Evolutionary conservation across 345 rosid genomes (phyloP).

Genomic region (Linum trigynum): DNA sequence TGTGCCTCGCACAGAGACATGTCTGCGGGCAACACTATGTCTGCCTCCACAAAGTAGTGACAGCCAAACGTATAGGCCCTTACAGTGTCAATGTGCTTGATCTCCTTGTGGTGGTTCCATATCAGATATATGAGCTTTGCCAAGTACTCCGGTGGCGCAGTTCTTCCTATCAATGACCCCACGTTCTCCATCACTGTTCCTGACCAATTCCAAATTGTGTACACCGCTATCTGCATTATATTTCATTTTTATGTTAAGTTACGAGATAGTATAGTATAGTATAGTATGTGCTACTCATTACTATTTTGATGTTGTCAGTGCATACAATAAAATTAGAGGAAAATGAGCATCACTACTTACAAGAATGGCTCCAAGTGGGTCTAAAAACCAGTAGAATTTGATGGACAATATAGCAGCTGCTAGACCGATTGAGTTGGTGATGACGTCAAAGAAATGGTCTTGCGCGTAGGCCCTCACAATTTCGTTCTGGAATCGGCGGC

Average conservation of each 20-base stretch:
- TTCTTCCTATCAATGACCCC: conserved; percentile 34
- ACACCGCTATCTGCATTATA: conserved; percentile 37
- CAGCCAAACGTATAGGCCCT: conserved; percentile 38
- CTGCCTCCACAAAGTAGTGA: conserved; percentile 40
- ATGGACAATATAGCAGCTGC: conserved; percentile 39
- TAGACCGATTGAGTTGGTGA: conserved; percentile 42
- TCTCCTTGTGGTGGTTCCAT: conserved; percentile 43
- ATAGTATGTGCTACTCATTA: neutral
- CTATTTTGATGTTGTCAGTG: too few species aligned
- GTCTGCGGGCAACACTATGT: conserved; percentile 33
- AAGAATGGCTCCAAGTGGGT: conserved; percentile 42
- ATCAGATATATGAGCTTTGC: conserved; percentile 41
- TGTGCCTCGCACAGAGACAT: conserved; percentile 35
- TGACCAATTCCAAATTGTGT: conserved; percentile 39
- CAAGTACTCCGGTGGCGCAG: conserved; percentile 40
- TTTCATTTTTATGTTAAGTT: neutral
- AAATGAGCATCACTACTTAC: conserved; percentile 19
- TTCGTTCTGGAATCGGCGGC: conserved; percentile 33
- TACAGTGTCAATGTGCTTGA: conserved; percentile 35
- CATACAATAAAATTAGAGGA: neutral
- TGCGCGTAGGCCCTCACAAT: conserved; percentile 42
- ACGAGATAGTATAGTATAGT: neutral
- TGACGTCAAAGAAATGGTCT: conserved; percentile 52
- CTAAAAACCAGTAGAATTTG: conserved; percentile 45
- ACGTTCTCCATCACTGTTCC: conserved; percentile 46